Base-by-base conservation (phyloP, 2,329 filamentous ascomycete species). In the Dothideomycetes sp. region DNA sequence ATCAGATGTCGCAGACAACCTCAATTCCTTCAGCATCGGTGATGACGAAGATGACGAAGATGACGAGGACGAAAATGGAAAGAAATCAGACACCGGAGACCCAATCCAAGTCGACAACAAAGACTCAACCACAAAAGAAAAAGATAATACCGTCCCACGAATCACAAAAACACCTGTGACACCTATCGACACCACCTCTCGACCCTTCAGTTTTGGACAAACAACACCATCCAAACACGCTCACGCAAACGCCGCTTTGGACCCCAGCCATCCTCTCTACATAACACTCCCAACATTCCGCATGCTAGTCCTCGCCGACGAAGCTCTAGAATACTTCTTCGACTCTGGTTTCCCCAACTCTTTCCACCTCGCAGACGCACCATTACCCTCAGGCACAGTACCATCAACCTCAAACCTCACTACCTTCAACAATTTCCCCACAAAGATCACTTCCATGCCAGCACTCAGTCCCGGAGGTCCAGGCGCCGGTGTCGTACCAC, bases 281-380 rank as follows among this genome's bases (percentile, higher is more conserved):
- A 95, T 98, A 55, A 96, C 91, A 1, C 73, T 98, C 1, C 91
- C 91, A 1, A 98, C 91, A 1, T 98, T 98, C 73, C 82, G 91
- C 49, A 98, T 98, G 91, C 87, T 98, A 3, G 84, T 98, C 8
- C 76, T 98, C 6, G 91, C 91, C 30, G 91, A 98, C 56, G 91
- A 98, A 60, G 74, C 93, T 1, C 76, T 98, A 5, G 89, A 98
- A 55, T 84, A 93, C 51, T 98, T 98, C 64, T 98, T 98, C 59
- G 91, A 98, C 64, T 84, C 85, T 1, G 93, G 87, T 28, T 95
- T 96, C 64, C 86, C 89, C 0, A 79, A 84, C 37, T 94, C 87
- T 1, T 93, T 98, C 74, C 86, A 84, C 54, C 79, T 95, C 33
- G 80, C 84, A 17, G 83, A 93, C 45, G 65, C 65, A 19, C 67